Base-by-base conservation (phyloP, 495 filamentous ascomycete genomes). In the Hypoxylon rickii region DNA sequence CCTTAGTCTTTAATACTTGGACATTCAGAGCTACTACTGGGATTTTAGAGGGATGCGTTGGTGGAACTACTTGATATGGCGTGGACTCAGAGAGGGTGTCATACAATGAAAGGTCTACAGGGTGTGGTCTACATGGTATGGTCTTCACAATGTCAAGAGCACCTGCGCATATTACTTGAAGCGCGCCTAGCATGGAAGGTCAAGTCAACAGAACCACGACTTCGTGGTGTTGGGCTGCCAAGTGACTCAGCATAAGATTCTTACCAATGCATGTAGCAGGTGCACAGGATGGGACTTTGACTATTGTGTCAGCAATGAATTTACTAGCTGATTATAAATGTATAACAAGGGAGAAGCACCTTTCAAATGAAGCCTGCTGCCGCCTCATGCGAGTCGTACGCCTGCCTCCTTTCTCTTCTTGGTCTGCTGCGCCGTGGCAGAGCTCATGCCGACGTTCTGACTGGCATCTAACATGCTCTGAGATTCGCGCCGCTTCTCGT, bases 351-450 rank as follows among this genome's bases (percentile, higher is more conserved):
- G 63, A 61, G 34, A 59, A 66, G 66, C 63, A 69, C 66, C 66
- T 69, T 69, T 67, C 43, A 3, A 55, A 55, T 24, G 40, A 46
- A 37, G 16, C 46, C 39, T 50, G 45, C 29, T 33, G 34, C 43
- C 8, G 22, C 4, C 46, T 77, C 68, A 91, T 32, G 83, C 87
- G 71, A 98, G 78, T 51, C 94, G 76, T 26, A 98, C 92, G 44
- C 94, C 94, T 15, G 94, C 92, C 72, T 93, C 88, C 67, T 86
- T 82, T 40, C 88, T 84, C 82, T 92, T 96, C 76, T 89, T 90
- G 7, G 87, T 84, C 69, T 84, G 82, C 34, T 84, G 81, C 8
- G 85, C 88, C 66, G 87, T 84, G 11, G 89, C 92, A 55, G 81
- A 86, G 66, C 84, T 87, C 84, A 96, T 91, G 20, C 90, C 91